These are phyloP conservation scores for Cladophialophora psammophila DNA, from an alignment of 2,329 filamentous ascomycete genomes.

Conservation along the genomic window DNA sequence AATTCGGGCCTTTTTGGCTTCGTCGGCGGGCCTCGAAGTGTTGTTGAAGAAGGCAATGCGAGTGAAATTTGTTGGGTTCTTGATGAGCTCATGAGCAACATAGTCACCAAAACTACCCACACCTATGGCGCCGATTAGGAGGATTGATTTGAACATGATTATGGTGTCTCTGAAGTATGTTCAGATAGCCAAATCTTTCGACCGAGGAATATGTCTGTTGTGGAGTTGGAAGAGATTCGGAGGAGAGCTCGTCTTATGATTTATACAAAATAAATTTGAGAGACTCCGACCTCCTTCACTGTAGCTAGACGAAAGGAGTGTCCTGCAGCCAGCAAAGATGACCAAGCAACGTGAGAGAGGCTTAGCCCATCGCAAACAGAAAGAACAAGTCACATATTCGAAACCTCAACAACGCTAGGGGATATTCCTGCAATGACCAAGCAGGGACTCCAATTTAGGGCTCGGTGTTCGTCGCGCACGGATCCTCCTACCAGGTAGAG, in stretches of 20 bases:
- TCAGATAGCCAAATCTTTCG: background rate
- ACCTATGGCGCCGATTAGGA: constrained; percentile 13
- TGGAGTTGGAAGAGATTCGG: background rate
- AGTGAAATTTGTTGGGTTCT: constrained; percentile 3
- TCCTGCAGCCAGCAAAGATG: background rate
- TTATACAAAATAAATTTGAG: background rate
- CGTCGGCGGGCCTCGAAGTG: constrained; percentile 11
- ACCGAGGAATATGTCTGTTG: background rate
- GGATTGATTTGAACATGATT: constrained; percentile 20
- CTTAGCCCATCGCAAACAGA: background rate
- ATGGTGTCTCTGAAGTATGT: background rate
- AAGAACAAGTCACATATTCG: background rate
- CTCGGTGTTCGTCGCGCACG: background rate
- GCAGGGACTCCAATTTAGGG: background rate
- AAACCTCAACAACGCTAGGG: background rate
- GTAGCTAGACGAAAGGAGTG: background rate
- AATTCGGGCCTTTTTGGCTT: constrained; percentile 9
- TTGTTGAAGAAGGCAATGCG: constrained; percentile 25
- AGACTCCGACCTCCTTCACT: background rate
- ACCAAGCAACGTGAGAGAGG: background rate
- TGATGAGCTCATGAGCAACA: constrained; percentile 14
- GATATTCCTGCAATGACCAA: background rate
- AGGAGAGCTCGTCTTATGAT: background rate
- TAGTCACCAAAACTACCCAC: constrained; percentile 13
- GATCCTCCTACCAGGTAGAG: background rate